phyloP scores from a whole-genome alignment of 176 grass and related monocot genomes.

The Otatea glauca region DNA sequence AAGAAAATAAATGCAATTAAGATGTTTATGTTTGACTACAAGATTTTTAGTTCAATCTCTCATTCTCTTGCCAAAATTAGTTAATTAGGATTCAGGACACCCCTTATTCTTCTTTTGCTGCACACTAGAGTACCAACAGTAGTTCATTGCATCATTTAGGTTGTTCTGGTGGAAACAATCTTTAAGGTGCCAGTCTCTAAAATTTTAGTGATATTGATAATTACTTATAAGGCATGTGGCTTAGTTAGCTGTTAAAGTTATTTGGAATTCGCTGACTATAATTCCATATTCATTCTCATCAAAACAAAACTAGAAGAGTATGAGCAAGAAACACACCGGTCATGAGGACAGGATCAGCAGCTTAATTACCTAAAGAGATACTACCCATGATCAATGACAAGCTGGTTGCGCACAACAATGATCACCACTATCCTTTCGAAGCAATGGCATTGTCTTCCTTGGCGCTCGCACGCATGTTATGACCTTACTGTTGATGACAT shows the following conservation, averaged over 20 bases:
- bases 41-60: too few relatives aligned
- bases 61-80: too few relatives aligned
- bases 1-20: too few relatives aligned
- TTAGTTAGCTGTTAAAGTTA: neutral
- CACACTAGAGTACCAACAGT: too few relatives aligned
- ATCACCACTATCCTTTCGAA: slow-evolving; percentile 24
- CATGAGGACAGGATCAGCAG: slow-evolving; percentile 25
- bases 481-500: slow-evolving; percentile 33
- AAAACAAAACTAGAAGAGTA: neutral
- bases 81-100: too few relatives aligned
- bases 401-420: slow-evolving; percentile 4
- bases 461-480: neutral
- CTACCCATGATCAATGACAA: slow-evolving; percentile 20
- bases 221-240: neutral
- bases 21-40: too few relatives aligned
- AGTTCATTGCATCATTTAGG: too few relatives aligned
- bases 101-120: too few relatives aligned
- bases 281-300: neutral
- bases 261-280: neutral
- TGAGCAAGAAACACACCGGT: neutral
- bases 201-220: neutral
- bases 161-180: too few relatives aligned
- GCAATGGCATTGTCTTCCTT: slow-evolving; percentile 36
- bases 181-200: neutral
- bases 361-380: slow-evolving; percentile 20